A percentile compares a stretch with the other conserved stretches of the same genome.
Conservation (phyloP, 1,284 basidiomycete species). For the Abortiporus biennis region DNA sequence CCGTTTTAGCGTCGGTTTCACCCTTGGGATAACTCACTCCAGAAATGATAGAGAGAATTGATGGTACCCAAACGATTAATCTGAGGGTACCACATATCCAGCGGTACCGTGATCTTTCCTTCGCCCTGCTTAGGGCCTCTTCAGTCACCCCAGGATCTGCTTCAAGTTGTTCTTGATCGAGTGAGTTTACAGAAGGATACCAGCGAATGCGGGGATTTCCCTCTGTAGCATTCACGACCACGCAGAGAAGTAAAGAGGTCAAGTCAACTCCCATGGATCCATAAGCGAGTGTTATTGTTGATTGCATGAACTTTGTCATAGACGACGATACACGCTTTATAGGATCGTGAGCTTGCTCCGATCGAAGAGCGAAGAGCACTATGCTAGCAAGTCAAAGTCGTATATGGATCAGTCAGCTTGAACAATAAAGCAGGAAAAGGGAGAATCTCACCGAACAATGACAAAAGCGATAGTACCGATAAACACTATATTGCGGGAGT, state of each 20-base stretch:
- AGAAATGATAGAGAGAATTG: conserved; percentile 22
- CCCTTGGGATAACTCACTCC: conserved; percentile 19
- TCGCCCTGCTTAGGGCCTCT: conserved; percentile 18
- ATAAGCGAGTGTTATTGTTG: conserved; percentile 23
- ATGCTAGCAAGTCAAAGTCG: too few relatives aligned
- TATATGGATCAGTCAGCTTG: too few relatives aligned
- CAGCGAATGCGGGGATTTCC: too few relatives aligned
- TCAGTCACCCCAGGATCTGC: conserved; percentile 3
- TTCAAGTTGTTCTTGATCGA: conserved; percentile 1
- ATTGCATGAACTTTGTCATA: conserved; percentile 27
- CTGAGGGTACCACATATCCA: conserved; percentile 17
- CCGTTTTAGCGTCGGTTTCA: conserved; percentile 4
- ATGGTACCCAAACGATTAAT: conserved; percentile 17
- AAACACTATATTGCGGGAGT: conserved; percentile 11
- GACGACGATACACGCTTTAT: conserved; percentile 14
- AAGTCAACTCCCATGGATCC: conserved; percentile 23
- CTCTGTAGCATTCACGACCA: conserved; percentile 25
- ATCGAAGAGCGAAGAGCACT: conserved; percentile 24
- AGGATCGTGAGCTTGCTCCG: conserved; percentile 19
- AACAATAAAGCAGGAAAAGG: not conserved
- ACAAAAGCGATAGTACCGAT: conserved; percentile 11
- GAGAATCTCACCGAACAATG: conserved; percentile 13
- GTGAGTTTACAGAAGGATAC: not conserved
- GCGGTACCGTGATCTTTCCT: conserved; percentile 23
- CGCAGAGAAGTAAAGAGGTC: conserved; percentile 20